Evolutionary conservation across 139 green algal genomes (phyloP), one percentile per base, ranked within the genome.

Genomic region (Picochlorum sp.): DNA sequence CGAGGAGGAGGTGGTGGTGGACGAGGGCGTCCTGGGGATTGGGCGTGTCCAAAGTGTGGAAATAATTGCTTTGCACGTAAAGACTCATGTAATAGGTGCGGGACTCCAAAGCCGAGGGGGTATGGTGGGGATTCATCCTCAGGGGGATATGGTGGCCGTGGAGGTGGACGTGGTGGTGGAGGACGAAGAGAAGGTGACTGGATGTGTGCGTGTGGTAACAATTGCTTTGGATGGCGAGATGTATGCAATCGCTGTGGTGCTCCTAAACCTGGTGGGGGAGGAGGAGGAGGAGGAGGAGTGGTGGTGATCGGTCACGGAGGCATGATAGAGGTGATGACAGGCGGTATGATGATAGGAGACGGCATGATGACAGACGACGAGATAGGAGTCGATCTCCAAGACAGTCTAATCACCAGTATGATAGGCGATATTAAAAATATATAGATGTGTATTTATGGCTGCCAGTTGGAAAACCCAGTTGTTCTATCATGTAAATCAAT

Each of bases 51-150:
- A 26, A 72, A 62, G 28, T 95, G 88, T 68, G 85, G 83, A 57
- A 95, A 95, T 68, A 85, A 80, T 54, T 90, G 88, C 77, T 92
- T 87, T 59, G 82, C 81, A 1, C 79, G 78, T n/a, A 70, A 85
- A 16, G 70, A 63, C 54, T 65, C 62, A 10, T 95, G 88, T 79
- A 93, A 94, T 76, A 81, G 78, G 69, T 90, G 86, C 76, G 62
- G 74, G 44, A 79, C 69, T 8, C 67, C 71, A 45, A 86, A 84
- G 71, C 62, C 73, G 4, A 67, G 62, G 13, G 68, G 37, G 41
- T 45, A 7, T 10, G 62, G 54, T 10, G 62, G 54, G 6, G 65
- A 45, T 34, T 63, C 45, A 6, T 21, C 47, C 9, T 30, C 11
- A 0, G 57, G 68, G 28, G 71, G 67, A 26, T 26, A 32, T 50